Base-by-base conservation (phyloP, 1,284 basidiomycete species). In the Veloporphyrellus conicus region DNA sequence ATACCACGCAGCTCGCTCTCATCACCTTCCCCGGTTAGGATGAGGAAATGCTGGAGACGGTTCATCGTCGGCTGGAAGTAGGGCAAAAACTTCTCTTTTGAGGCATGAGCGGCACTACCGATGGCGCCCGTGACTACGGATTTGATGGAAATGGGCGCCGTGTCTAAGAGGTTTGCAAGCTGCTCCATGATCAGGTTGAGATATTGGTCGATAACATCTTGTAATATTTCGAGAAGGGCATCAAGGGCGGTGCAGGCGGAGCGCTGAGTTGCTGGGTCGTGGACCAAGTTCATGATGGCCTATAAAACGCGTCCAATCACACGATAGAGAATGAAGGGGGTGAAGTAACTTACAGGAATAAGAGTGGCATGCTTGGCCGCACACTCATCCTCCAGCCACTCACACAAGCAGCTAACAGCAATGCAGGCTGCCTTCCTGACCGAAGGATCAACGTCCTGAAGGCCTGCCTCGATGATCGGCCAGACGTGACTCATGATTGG, bases 21-120 rank as follows among this genome's bases (percentile, higher is more conserved):
- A 63, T 93, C 90, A 36, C 88, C 90, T 60, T 93, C 91, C 32
- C 80, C 83, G 34, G 82, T 82, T 45, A 92, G 82, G 36, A 90
- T 76, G 42, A 90, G 79, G 72, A 99, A 90, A 59, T 90, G 90
- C 56, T 89, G 83, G 58, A 99, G 81, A 51, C 85, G 86, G 57
- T 82, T 77, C 86, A 99, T 95, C 48, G 91, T 93, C 38, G 89
- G 85, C 59, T 87, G 79, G 76, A 99, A 99, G 79, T 98, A 99
- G 3, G 93, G 94, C 44, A 88, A 70, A 77, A 99, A 99, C 56
- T 84, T 83, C 40, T 80, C 83, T 69, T 93, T 93, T 47, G 95
- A 92, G n/a, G 96, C 95, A 68, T 99, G 95, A 2, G 96, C 95
- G 22, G 96, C 95, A 58, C 90, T 94, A 37, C 96, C 96, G 61